Conservation (phyloP, 1,139 yeast genomes). For the Taiozyma sp. region DNA sequence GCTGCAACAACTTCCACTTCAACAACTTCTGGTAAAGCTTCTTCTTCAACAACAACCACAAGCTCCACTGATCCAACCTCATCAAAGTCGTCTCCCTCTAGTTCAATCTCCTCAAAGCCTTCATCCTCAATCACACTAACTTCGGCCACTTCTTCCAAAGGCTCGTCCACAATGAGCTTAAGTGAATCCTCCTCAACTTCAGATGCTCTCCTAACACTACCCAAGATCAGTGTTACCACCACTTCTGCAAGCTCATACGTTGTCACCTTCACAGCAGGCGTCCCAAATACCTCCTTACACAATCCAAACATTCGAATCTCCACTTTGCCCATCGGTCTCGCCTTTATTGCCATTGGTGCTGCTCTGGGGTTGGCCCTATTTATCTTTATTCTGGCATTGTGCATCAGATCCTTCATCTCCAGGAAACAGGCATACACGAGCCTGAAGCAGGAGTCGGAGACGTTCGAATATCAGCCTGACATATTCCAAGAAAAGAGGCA, state of each 20-base stretch:
- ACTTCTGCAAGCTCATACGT: constrained; percentile 26
- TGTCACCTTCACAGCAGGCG: constrained; percentile 51
- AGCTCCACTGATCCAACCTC: constrained; percentile 2
- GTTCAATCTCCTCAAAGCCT: neutral
- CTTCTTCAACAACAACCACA: constrained; percentile 2
- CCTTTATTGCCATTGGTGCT: constrained; percentile 72
- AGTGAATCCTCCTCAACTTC: neutral
- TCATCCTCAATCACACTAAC: neutral
- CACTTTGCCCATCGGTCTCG: constrained; percentile 58
- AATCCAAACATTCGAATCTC: constrained; percentile 55
- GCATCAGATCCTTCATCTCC: constrained; percentile 11
- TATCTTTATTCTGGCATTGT: constrained; percentile 10
- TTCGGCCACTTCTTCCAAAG: neutral
- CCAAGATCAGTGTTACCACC: constrained; percentile 2
- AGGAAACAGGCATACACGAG: constrained; percentile 11
- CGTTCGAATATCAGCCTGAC: constrained; percentile 17
- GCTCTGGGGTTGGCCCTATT: constrained; percentile 33
- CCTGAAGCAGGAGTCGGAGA: constrained; percentile 4
- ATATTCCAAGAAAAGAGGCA: constrained; percentile 10
- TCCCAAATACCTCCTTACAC: constrained; percentile 34
- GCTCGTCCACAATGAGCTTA: neutral
- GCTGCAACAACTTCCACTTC: neutral
- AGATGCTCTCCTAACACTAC: neutral
- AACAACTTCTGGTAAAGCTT: neutral
- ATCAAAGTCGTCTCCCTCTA: neutral